Conservation (phyloP, 495 filamentous ascomycete genomes). For the Lasiosphaeria ovina region DNA sequence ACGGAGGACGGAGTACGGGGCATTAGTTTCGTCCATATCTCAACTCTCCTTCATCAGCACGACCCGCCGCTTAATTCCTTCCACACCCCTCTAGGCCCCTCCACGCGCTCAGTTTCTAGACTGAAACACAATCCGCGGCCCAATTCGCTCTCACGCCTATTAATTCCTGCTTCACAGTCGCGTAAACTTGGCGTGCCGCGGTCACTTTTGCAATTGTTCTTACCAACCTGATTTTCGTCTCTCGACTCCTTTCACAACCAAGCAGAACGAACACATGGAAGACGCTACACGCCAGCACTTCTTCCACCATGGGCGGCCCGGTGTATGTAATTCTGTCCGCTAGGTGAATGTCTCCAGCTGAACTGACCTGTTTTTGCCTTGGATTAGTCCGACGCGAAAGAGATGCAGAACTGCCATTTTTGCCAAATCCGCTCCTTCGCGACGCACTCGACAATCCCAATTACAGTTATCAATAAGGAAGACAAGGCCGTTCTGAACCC, state of each 20-base stretch:
- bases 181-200: background rate
- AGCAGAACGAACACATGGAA: background rate
- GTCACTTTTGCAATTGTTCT: constrained; percentile 1
- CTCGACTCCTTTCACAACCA: background rate
- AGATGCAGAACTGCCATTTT: constrained; percentile 43
- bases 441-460: constrained; percentile 36
- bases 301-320: constrained; percentile 37
- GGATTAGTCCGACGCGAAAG: constrained; percentile 25
- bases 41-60: too few species aligned
- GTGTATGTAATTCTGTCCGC: constrained; percentile 24
- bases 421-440: constrained; percentile 52
- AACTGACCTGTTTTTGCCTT: background rate
- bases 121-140: background rate
- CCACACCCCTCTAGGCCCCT: too few species aligned
- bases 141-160: too few species aligned
- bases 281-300: constrained; percentile 32
- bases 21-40: too few species aligned
- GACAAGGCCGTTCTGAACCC: constrained; percentile 41
- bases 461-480: constrained; percentile 50
- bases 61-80: too few species aligned
- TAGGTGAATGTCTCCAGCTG: background rate
- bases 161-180: too few species aligned
- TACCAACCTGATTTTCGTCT: background rate
- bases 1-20: too few species aligned
- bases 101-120: background rate